These are phyloP conservation scores for Trichoderma breve DNA, from an alignment of 2,329 filamentous ascomycete genomes.

Conservation along the genomic window DNA sequence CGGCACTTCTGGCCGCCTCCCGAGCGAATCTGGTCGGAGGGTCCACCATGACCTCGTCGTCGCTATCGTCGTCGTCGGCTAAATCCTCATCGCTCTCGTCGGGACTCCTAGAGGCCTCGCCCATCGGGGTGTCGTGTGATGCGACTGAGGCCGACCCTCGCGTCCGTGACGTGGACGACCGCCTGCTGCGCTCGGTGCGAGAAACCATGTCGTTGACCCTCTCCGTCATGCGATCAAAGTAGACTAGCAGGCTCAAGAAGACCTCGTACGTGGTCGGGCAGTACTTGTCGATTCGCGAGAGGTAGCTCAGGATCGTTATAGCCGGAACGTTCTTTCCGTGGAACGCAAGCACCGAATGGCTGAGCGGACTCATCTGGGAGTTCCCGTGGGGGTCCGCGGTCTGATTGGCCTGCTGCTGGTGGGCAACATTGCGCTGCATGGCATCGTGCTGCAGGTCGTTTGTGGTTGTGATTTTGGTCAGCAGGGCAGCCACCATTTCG, in stretches of 20 bases:
- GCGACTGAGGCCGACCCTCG: slow-evolving; percentile 11
- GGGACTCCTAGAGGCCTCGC: slow-evolving; percentile 30
- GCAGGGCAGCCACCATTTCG: slow-evolving; percentile 94
- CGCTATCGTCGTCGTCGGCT: slow-evolving; percentile 46
- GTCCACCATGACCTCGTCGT: slow-evolving; percentile 35
- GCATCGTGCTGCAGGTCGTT: slow-evolving; percentile 95
- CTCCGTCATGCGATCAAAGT: slow-evolving; percentile 99
- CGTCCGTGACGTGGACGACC: slow-evolving; percentile 19
- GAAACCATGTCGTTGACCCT: slow-evolving; percentile 80
- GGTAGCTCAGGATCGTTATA: slow-evolving; percentile 94
- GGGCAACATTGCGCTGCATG: slow-evolving; percentile 68
- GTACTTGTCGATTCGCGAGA: slow-evolving; percentile 96
- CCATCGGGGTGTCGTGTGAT: slow-evolving; percentile 34
- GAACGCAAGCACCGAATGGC: slow-evolving; percentile 79
- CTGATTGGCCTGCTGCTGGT: slow-evolving; percentile 54
- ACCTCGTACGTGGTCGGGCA: slow-evolving; percentile 98
- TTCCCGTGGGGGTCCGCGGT: slow-evolving; percentile 46
- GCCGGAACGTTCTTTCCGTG: slow-evolving; percentile 97
- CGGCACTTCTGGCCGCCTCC: not conserved
- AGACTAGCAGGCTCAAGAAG: slow-evolving; percentile 90
- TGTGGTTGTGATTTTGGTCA: slow-evolving; percentile 96
- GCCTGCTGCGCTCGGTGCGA: slow-evolving; percentile 52
- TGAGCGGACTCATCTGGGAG: slow-evolving; percentile 60
- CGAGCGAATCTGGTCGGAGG: slow-evolving; percentile 28
- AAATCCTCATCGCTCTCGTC: slow-evolving; percentile 52